Percentiles rank a stretch among this genome's conserved stretches.
phyloP scores from a whole-genome alignment of 2,329 filamentous ascomycete genomes.

The Myriosclerotinia scirpicola region DNA sequence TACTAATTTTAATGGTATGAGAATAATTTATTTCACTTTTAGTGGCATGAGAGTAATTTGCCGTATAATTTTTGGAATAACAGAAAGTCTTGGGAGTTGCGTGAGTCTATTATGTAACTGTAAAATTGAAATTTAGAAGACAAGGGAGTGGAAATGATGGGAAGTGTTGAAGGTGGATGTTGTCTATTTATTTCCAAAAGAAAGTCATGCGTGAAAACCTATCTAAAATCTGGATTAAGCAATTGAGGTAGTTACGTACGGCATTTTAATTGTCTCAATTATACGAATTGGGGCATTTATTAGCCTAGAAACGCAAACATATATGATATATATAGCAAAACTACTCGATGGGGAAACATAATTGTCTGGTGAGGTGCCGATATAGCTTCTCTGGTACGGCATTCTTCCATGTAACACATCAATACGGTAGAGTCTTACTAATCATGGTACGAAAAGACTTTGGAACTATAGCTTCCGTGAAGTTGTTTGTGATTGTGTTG shows the following conservation, averaged over 20 bases:
- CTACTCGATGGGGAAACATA: no score
- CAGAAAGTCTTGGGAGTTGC: not conserved
- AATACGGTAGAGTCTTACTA: accelerated
- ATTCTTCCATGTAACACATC: not conserved
- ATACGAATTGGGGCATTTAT: not conserved
- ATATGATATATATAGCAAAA: not conserved
- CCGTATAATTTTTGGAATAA: no score
- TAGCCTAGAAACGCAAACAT: not conserved
- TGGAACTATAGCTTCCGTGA: not conserved
- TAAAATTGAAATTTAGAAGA: not conserved
- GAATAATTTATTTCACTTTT: no score
- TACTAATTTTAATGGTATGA: no score
- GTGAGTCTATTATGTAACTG: not conserved
- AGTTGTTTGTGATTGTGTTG: not conserved
- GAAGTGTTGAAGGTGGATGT: not conserved
- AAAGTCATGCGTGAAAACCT: not conserved
- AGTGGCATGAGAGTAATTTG: no score
- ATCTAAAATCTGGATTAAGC: not conserved
- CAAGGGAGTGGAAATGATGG: not conserved
- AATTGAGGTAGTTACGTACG: no score
- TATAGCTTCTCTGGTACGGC: no score
- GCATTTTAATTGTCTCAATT: no score
- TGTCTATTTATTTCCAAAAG: not conserved
- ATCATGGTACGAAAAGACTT: accelerated
- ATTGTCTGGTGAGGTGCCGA: no score